Conservation (phyloP, 306 rosid species). For the Clitoria ternatea region DNA sequence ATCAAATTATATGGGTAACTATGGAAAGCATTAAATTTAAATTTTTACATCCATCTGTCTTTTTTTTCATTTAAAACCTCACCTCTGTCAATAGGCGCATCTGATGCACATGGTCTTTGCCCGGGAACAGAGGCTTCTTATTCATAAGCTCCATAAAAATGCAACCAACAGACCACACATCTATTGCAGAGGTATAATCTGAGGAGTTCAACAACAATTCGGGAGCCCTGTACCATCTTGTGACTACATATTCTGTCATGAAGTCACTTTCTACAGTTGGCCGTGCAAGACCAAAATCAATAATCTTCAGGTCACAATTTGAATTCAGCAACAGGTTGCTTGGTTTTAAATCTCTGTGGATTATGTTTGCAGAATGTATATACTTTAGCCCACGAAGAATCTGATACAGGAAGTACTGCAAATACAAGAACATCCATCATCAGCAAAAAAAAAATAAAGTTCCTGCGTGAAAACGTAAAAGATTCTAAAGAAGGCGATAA, state of each 20-base stretch:
- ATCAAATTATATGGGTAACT: constrained; percentile 1
- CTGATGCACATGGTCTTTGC: constrained; percentile 90
- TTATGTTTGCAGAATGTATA: constrained; percentile 91
- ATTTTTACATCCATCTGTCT: not conserved
- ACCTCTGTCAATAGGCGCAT: constrained; percentile 97
- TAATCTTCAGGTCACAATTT: constrained; percentile 89
- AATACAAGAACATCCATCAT: constrained; percentile 46
- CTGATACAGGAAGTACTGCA: constrained; percentile 98
- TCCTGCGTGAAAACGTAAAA: not conserved
- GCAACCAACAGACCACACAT: constrained; percentile 98
- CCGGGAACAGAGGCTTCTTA: constrained; percentile 85
- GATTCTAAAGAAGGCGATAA: not conserved
- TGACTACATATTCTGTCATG: constrained; percentile 96
- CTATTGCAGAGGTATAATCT: constrained; percentile 88
- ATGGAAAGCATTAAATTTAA: not conserved
- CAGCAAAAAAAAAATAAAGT: constrained; percentile 25
- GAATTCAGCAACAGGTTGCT: constrained; percentile 87
- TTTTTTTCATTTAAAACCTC: constrained; percentile 3
- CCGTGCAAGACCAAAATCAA: constrained; percentile 95
- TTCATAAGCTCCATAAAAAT: constrained; percentile 98
- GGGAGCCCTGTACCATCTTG: constrained; percentile 99
- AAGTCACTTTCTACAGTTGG: constrained; percentile 75
- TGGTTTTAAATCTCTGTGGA: constrained; percentile 93
- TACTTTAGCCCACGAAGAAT: constrained; percentile 88
- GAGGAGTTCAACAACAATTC: constrained; percentile 92